These are phyloP conservation scores for Cladophialophora exuberans DNA, from an alignment of 2,329 filamentous ascomycete species.

Conservation along the genomic window DNA sequence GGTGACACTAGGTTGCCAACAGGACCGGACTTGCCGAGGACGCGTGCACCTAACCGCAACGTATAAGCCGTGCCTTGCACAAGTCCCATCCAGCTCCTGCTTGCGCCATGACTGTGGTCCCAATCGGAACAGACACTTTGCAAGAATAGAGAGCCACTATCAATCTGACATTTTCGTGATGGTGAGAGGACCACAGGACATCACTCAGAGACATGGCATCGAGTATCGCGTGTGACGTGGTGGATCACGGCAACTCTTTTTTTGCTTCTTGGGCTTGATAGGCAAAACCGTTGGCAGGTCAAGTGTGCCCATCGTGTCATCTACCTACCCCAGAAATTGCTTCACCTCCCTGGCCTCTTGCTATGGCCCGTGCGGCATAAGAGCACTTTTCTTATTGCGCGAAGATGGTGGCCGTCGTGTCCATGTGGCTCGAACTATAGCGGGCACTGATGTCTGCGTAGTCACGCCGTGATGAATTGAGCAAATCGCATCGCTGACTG, in stretches of 20 bases:
- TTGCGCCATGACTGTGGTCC: constrained; percentile 12
- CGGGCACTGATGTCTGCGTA: constrained; percentile 11
- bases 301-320: not conserved
- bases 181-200: not conserved
- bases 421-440: too few relatives aligned
- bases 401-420: too few relatives aligned
- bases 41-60: constrained; percentile 16
- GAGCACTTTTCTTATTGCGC: too few relatives aligned
- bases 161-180: constrained; percentile 9
- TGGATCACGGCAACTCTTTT: not conserved
- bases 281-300: not conserved
- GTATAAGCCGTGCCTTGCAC: constrained; percentile 7
- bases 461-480: constrained; percentile 20
- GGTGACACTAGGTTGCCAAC: constrained; percentile 17
- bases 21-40: constrained; percentile 11
- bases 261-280: not conserved
- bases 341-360: not conserved
- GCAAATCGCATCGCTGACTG: constrained; percentile 23
- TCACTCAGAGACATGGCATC: not conserved
- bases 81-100: constrained; percentile 9
- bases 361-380: not conserved
- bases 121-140: constrained; percentile 6
- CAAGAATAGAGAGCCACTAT: not conserved
- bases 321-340: constrained; percentile 8
- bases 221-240: constrained; percentile 2